Conservation (phyloP, 1,284 basidiomycete species). For the Paramarasmius palmivorus region DNA sequence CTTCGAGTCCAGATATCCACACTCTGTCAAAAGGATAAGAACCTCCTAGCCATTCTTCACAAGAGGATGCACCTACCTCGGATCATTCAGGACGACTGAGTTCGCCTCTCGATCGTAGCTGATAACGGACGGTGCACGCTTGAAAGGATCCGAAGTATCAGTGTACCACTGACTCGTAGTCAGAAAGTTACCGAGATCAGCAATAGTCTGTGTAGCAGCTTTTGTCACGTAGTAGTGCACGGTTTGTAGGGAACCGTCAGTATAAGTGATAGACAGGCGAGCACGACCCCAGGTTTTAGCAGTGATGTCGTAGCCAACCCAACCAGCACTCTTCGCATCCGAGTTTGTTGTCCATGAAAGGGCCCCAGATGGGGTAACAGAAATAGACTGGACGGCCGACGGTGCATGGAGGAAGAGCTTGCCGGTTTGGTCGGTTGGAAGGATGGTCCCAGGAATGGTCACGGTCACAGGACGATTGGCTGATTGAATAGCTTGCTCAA, state of each 20-base stretch:
- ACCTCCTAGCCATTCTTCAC: conserved; percentile 17
- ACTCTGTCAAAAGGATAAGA: conserved; percentile 31
- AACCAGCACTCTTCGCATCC: conserved; percentile 42
- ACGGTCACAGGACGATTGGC: conserved; percentile 51
- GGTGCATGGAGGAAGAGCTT: conserved; percentile 54
- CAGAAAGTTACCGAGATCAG: conserved; percentile 55
- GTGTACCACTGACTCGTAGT: conserved; percentile 59
- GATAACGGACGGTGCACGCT: conserved; percentile 55
- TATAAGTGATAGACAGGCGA: conserved; percentile 50
- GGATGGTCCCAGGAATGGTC: conserved; percentile 55
- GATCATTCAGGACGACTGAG: conserved; percentile 46
- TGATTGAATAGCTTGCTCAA: conserved; percentile 45
- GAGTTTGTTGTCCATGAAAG: conserved; percentile 45
- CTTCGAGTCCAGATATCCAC: conserved; percentile 59
- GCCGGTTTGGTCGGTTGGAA: conserved; percentile 48
- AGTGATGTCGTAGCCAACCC: conserved; percentile 53
- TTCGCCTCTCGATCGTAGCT: conserved; percentile 56
- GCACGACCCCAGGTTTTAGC: conserved; percentile 49
- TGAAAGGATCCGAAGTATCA: conserved; percentile 51
- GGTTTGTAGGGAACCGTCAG: conserved; percentile 53
- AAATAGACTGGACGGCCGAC: conserved; percentile 41
- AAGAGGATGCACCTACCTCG: conserved; percentile 13
- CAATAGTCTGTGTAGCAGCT: conserved; percentile 43
- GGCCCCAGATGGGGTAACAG: conserved; percentile 48
- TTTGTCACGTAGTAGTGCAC: conserved; percentile 57